phyloP scores from a whole-genome alignment of 495 filamentous ascomycete species.

The Hypoxylon rickii region DNA sequence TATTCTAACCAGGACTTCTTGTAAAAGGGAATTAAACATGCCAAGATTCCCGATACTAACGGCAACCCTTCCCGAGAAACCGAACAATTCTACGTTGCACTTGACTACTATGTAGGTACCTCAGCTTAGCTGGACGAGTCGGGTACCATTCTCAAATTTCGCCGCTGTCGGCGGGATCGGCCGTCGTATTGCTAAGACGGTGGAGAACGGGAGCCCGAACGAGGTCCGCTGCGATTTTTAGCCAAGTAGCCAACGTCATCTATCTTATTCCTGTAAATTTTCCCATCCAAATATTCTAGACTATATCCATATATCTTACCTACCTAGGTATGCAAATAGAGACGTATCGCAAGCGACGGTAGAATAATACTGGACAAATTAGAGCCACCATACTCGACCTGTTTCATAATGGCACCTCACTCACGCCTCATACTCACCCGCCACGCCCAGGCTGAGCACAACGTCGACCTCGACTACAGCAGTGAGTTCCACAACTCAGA shows the following conservation, averaged over 20 bases:
- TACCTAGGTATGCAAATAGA: no score
- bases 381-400: neutral
- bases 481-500: slow-evolving; percentile 23
- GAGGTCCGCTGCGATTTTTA: slow-evolving; percentile 17
- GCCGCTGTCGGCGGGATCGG: slow-evolving; percentile 9
- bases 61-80: no score
- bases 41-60: no score
- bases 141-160: neutral
- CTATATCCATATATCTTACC: no score
- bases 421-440: slow-evolving; percentile 57
- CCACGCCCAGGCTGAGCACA: slow-evolving; percentile 63
- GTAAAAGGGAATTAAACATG: no score
- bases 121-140: neutral
- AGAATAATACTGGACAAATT: no score
- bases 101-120: no score
- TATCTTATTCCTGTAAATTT: no score
- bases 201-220: slow-evolving; percentile 8
- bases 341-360: no score
- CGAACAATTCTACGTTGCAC: no score
- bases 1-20: no score
- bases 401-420: slow-evolving; percentile 53
- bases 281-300: neutral
- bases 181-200: slow-evolving; percentile 17
- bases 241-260: slow-evolving; percentile 1
- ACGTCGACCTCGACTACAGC: slow-evolving; percentile 42